Evolutionary conservation across 2,329 filamentous ascomycete species (phyloP).

Genomic region (Fusarium equiseti): DNA sequence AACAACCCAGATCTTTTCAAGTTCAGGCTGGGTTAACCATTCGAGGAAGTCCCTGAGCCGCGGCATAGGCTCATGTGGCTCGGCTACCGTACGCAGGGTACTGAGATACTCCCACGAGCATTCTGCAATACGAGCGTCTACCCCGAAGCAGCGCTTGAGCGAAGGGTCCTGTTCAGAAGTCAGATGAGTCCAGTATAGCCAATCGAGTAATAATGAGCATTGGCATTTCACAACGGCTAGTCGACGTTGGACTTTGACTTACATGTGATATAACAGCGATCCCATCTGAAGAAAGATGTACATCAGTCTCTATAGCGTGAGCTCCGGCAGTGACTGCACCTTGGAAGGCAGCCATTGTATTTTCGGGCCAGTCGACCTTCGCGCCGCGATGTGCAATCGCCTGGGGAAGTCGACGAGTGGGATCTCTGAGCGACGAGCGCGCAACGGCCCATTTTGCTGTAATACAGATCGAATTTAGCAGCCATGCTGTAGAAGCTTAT

Average conservation of each 20-base stretch:
- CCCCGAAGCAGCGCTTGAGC: slow-evolving; percentile 84
- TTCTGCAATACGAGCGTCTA: slow-evolving; percentile 77
- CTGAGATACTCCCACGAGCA: slow-evolving; percentile 81
- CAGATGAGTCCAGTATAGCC: background rate
- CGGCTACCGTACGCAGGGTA: slow-evolving; percentile 73
- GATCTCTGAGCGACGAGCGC: slow-evolving; percentile 45
- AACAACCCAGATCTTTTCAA: slow-evolving; percentile 80
- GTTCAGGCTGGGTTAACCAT: slow-evolving; percentile 73
- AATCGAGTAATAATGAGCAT: background rate
- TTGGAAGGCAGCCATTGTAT: slow-evolving; percentile 83
- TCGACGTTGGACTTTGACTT: slow-evolving; percentile 43
- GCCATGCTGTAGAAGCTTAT: background rate
- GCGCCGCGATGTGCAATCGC: slow-evolving; percentile 84
- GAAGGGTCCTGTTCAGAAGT: slow-evolving; percentile 71
- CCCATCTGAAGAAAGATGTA: slow-evolving; percentile 84
- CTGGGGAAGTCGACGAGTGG: slow-evolving; percentile 66
- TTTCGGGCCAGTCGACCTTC: slow-evolving; percentile 84
- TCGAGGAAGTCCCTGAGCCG: slow-evolving; percentile 79
- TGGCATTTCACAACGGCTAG: background rate
- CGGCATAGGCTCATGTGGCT: slow-evolving; percentile 79
- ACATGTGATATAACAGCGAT: slow-evolving; percentile 89
- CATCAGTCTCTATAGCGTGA: slow-evolving; percentile 88
- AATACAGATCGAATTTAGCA: background rate
- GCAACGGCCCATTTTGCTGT: slow-evolving; percentile 52
- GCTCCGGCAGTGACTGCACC: slow-evolving; percentile 80